Evolutionary conservation across 768 basidiomycete species (phyloP), one percentile per base, ranked within the genome.

Genomic region (Hygrocybe coccinea): DNA sequence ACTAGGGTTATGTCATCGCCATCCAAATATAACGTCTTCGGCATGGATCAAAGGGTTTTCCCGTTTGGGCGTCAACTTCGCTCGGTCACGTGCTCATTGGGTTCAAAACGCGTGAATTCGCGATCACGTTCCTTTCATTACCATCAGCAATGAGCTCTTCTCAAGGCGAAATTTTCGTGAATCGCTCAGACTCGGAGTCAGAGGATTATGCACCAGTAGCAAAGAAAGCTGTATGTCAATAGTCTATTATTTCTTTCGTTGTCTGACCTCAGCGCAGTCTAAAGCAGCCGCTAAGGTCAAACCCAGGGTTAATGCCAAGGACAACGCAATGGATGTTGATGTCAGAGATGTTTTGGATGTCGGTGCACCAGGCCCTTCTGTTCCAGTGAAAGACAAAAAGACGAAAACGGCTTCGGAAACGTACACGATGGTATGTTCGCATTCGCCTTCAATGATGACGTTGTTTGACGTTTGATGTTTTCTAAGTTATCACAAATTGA

Each of bases 361-460:
- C 58, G 74, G 73, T 22, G 64, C 63, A 24, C 25, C 54, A 39
- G 56, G 65, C 61, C 65, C 67, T 7, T 66, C 67, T 10, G 65
- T 60, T 7, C 59, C 54, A 38, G 60, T 68, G 2, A 54, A 69
- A 14, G 74, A 72, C 53, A 89, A 88, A 75, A 86, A 89, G 75
- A 95, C 95, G 75, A 95, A 95, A 76, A 89, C 84, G 11, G 91
- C 89, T 1, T 91, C 91, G 6, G 91, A 97, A 65, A 94, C 81
- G 36, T 95, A 95, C 66, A 86, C 85, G 51, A 95, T 93, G 81
- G 93, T 91, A 46, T 38, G 33, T 15, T 3, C 34, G 22, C 25
- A 17, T 44, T 44, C n/a, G 12, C 15, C 12, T 37, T 6, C n/a
- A 36, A 21, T 53, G 56, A 50, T 55, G 38, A 15, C 21, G 43